These are phyloP conservation scores for Xylaria multiplex DNA, from an alignment of 2,329 filamentous ascomycete species.

Conservation along the genomic window DNA sequence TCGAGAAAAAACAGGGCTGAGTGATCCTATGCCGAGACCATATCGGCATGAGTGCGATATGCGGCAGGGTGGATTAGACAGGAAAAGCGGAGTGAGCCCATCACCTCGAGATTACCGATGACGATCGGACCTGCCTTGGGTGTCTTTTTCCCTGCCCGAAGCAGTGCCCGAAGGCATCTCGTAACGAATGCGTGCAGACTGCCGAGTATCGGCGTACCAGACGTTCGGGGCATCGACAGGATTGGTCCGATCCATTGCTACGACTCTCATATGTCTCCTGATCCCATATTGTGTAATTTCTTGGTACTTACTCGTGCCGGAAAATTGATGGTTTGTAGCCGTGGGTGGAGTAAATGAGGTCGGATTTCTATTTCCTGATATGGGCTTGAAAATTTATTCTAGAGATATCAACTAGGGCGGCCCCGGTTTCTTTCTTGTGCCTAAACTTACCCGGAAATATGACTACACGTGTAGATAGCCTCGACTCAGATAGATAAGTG, in stretches of 20 bases:
- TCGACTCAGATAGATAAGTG: background rate
- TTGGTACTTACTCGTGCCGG: constrained; percentile 5
- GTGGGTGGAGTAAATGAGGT: background rate
- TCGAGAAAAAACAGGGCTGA: constrained; percentile 22
- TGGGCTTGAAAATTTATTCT: constrained; percentile 8
- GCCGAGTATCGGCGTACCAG: constrained; percentile 43
- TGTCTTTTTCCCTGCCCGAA: background rate
- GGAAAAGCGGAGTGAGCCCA: constrained; percentile 29
- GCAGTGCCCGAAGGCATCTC: constrained; percentile 10
- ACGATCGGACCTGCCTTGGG: background rate
- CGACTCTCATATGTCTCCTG: background rate
- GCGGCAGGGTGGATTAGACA: constrained; percentile 25
- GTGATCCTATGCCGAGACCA: constrained; percentile 18
- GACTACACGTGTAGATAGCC: background rate
- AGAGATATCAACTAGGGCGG: constrained; percentile 2
- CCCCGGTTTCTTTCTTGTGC: background rate
- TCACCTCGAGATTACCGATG: background rate
- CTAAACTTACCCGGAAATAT: background rate
- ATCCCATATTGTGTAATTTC: background rate
- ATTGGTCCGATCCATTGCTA: constrained; percentile 5
- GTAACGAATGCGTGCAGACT: constrained; percentile 22
- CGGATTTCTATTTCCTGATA: constrained; percentile 3
- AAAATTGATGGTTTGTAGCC: background rate
- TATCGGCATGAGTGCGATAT: constrained; percentile 21
- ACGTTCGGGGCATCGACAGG: background rate